Base-by-base conservation (phyloP, 176 grass and related monocot genomes). In the Avena eriantha region DNA sequence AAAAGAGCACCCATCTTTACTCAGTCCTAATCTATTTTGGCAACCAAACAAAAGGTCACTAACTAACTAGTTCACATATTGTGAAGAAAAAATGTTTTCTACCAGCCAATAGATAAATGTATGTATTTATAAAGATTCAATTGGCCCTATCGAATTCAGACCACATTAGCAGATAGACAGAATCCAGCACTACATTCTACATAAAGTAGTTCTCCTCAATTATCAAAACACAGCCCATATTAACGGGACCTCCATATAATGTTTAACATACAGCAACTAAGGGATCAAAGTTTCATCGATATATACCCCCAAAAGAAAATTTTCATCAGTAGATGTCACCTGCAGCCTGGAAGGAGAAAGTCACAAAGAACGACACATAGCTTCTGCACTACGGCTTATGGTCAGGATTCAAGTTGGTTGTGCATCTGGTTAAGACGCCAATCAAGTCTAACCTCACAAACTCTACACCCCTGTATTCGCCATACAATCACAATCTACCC, bases 401-500 rank as follows among this genome's bases (percentile, higher is more conserved):
- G 45, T 35, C 18, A 73, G 51, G 17, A 73, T 35, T 72, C 64
- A 49, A 70, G 64, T 69, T 69, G 46, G 29, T 16, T 68, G 11
- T 36, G 23, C 64, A 83, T 70, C 51, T 83, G n/a, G 43, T 50
- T 43, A 67, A 53, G 26, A 69, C 60, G 16, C 15, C 48, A 76
- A 73, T 67, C 21, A 46, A 46, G 50, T 81, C 29, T 34, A 84
- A 36, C 65, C 53, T 26, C 18, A 61, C 4, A 77, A 70, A 76
- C 71, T 71, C 26, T 3, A 66, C 16, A 26, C 8, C 47, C 15
- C 10, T 39, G 34, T 22, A 81, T 59, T 47, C 36, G 39, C 88
- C 60, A 60, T 46, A 86, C 79, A 81, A 51, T 11, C 77, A 85
- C 13, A n/a, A 39, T 48, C 26, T 29, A 60, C 36, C 13, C 64